Percentiles rank a stretch among this genome's conserved stretches.
These are phyloP conservation scores for Boletus barrowsii DNA, from an alignment of 768 basidiomycete genomes.

Conservation along the genomic window DNA sequence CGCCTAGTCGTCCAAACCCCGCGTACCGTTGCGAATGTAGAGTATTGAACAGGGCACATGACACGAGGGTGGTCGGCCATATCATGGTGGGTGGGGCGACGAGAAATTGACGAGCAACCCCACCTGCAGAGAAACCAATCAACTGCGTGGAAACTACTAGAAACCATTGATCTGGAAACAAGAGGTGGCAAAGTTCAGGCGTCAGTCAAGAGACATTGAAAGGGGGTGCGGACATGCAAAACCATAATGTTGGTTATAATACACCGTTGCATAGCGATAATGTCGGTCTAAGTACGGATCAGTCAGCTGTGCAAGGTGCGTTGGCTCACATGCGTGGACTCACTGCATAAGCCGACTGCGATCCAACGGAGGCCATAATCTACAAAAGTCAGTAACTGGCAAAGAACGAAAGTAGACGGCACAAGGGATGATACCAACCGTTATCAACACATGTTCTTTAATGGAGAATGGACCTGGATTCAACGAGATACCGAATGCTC, in stretches of 20 bases:
- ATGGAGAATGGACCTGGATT: slow-evolving; percentile 78
- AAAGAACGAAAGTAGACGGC: background rate
- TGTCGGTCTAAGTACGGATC: slow-evolving; percentile 46
- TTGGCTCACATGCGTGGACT: background rate
- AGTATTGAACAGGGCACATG: slow-evolving; percentile 74
- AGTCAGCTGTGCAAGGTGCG: background rate
- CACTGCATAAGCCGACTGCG: background rate
- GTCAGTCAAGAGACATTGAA: slow-evolving; percentile 2
- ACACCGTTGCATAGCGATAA: slow-evolving; percentile 74
- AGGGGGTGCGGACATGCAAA: slow-evolving; percentile 48
- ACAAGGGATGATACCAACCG: background rate
- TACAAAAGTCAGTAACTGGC: background rate
- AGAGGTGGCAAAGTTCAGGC: background rate
- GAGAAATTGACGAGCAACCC: slow-evolving; percentile 70
- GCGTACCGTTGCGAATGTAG: slow-evolving; percentile 68
- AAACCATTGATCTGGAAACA: slow-evolving; percentile 65
- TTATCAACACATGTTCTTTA: slow-evolving; percentile 72
- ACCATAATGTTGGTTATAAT: slow-evolving; percentile 60
- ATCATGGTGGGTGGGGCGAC: slow-evolving; percentile 58
- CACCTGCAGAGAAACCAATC: slow-evolving; percentile 83
- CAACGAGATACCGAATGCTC: slow-evolving; percentile 56
- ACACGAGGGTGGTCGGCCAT: slow-evolving; percentile 76
- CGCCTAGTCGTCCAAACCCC: slow-evolving; percentile 58
- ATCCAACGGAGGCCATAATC: background rate
- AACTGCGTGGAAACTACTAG: slow-evolving; percentile 72